phyloP scores from a whole-genome alignment of 495 filamentous ascomycete species.

The Penicillium alfredii region DNA sequence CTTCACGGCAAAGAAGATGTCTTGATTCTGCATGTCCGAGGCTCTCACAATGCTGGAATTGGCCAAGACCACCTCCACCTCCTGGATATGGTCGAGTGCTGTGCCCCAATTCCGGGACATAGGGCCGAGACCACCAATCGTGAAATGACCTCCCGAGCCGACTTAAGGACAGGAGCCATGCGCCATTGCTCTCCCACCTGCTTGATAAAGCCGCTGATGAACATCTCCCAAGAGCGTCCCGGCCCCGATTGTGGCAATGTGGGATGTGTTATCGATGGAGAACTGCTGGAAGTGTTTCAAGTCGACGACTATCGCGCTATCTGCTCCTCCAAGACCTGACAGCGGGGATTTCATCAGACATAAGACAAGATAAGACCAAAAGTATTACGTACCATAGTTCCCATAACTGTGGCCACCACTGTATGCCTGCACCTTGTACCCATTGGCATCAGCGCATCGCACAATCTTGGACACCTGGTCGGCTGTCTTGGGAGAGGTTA shows the following conservation, averaged over 20 bases:
- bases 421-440: conserved; percentile 59
- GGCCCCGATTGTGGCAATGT: conserved; percentile 58
- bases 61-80: conserved; percentile 57
- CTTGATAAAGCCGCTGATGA: conserved; percentile 49
- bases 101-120: conserved; percentile 58
- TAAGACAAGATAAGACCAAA: conserved; percentile 5
- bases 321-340: conserved; percentile 41
- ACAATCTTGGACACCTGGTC: conserved; percentile 55
- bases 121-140: conserved; percentile 63
- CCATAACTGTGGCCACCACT: conserved; percentile 72
- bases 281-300: conserved; percentile 45
- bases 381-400: conserved; percentile 36
- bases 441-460: conserved; percentile 48
- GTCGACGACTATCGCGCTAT: conserved; percentile 41
- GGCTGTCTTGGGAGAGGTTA: conserved; percentile 53
- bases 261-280: conserved; percentile 45
- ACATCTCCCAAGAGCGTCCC: conserved; percentile 60
- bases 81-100: conserved; percentile 57
- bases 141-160: conserved; percentile 68
- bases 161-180: conserved; percentile 63
- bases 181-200: conserved; percentile 58
- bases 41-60: conserved; percentile 45
- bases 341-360: conserved; percentile 40
- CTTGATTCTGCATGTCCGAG: conserved; percentile 31
- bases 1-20: conserved; percentile 50